Evolutionary conservation across 257 asterid species (phyloP), one percentile per base, ranked within the genome.

Genomic region (Solanum appendiculatum): DNA sequence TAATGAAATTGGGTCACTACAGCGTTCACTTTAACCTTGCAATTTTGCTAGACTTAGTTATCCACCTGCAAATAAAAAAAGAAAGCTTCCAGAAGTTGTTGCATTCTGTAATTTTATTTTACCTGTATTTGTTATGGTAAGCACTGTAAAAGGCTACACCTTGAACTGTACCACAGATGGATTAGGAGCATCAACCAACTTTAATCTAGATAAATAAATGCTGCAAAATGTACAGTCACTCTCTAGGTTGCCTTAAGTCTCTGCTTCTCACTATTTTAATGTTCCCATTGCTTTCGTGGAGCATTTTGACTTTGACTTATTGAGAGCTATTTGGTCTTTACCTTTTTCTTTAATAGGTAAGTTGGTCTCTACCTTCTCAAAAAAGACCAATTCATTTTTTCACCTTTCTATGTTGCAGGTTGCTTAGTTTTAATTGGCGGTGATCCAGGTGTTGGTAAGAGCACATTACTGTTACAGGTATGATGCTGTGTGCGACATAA

Each of bases 371-470:
- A 20, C 44, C 31, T 1, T 81, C 85, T 81, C 84, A 10, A 81
- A 16, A 81, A n/a, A 10, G 9, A 87, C 39, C 54, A 51, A 77
- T 80, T 75, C 40, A 82, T 72, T 15, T 48, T 83, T 85, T 88
- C 64, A 15, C 20, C 66, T 29, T 33, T 83, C 46, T 56, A 75
- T 44, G 36, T 60, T 85, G 29, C 91, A 97, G 99, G 99, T 82
- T 97, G 98, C 89, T 92, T 97, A 88, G 95, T 96, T 81, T 92
- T 97, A 90, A 94, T 97, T 85, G 99, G 98, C 37, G 99, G 99
- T 81, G 99, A 97, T 92, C 99, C 99, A 37, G 99, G 99, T 86
- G 94, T 97, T 68, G 99, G 99, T 88, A 97, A 97, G 93, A 97
- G 98, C 91, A 97, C 99, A 12, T 85, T 97, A 72, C 75, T 96